Base-by-base conservation (phyloP, 2,329 filamentous ascomycete species). In the Dryadomyces quercivorus region DNA sequence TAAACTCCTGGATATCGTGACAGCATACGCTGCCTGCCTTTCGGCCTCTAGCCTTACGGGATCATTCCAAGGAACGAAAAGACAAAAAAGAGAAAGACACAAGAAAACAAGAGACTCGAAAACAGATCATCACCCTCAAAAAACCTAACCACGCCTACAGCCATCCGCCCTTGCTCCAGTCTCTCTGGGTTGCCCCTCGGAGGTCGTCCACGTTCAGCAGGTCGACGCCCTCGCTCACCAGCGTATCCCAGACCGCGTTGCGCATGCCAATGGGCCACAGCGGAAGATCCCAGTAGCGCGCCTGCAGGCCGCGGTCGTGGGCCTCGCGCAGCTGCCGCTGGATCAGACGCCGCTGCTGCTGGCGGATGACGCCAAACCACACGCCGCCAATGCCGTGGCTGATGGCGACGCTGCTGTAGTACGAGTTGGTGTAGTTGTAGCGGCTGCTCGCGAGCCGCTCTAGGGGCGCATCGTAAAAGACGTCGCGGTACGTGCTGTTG, bases 381-480 rank as follows among this genome's bases (percentile, higher is more conserved):
- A 72, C 70, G 65, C 74, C 48, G 2, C 81, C 84, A 15, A 88
- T 71, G 1, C 74, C 64, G 3, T 65, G 62, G 18, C 65, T 67
- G 62, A 87, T 83, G 16, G 77, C 75, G 3, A 75, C 73, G 50
- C 78, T 83, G 18, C 84, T 81, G 65, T 86, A 88, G 67, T 81
- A 83, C 3, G 81, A 84, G 64, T 85, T 88, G 18, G 69, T 67
- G 1, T 61, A 55, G 61, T 73, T 72, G 66, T 76, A 84, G 0
- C 43, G 42, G 12, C 61, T 61, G 9, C 58, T 56, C 1, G 63
- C 57, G 3, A 74, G 62, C 63, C 68, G 62, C 54, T 72, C 66
- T 0, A 86, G 70, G 0, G 82, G 82, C 0, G 83, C 84, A 60
- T 87, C 84, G 62, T 81, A 83, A 66, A 85, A 85, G 54, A 80